Evolutionary conservation across 306 rosid genomes (phyloP).

Genomic region (Cyamopsis tetragonoloba): DNA sequence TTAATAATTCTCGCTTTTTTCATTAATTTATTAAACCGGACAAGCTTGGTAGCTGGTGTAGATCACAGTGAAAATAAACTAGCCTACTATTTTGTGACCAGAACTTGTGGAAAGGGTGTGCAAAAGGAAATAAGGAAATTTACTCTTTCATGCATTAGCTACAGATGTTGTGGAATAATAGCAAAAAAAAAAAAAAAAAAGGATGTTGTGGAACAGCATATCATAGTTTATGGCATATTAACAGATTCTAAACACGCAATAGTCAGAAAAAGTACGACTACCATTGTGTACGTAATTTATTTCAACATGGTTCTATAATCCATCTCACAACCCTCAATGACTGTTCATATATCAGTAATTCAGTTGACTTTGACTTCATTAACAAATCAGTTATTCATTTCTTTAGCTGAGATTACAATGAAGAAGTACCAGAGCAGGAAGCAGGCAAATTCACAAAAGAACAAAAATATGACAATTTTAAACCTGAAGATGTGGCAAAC

Average conservation of each 20-base stretch:
- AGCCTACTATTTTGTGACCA: neutral
- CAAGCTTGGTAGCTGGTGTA: slow-evolving; percentile 3
- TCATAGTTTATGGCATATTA: neutral
- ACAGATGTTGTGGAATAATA: neutral
- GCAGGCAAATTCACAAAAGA: slow-evolving; percentile 9
- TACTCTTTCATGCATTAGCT: neutral
- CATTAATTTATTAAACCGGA: neutral
- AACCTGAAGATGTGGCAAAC: slow-evolving; percentile 97
- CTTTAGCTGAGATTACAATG: neutral
- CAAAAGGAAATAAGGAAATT: neutral
- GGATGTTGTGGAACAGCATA: neutral
- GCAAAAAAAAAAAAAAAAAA: too few species aligned
- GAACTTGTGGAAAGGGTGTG: neutral
- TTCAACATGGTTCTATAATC: slow-evolving; percentile 13
- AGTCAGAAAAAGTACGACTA: slow-evolving; percentile 2
- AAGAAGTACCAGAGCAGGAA: slow-evolving; percentile 11
- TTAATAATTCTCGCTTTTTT: neutral
- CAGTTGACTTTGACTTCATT: slow-evolving; percentile 11
- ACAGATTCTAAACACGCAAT: neutral
- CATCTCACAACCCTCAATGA: slow-evolving; percentile 2
- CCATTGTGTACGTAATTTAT: neutral
- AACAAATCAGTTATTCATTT: slow-evolving; percentile 12
- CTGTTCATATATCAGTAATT: neutral
- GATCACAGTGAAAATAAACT: neutral
- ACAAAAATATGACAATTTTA: slow-evolving; percentile 13